These are phyloP conservation scores for Fusarium pseudograminearum DNA, from an alignment of 2,329 filamentous ascomycete species.

Conservation along the genomic window DNA sequence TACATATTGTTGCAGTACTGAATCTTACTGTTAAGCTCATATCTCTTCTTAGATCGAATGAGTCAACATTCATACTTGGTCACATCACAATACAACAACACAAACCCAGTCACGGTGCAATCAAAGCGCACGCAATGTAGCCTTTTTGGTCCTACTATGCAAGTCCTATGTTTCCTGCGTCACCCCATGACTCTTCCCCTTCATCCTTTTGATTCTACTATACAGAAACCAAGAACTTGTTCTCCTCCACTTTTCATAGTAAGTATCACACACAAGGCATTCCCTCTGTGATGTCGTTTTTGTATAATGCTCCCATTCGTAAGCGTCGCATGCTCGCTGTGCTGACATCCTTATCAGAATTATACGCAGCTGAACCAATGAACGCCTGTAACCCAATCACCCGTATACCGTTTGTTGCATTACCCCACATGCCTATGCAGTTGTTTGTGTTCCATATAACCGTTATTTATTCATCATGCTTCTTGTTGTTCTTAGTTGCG, in stretches of 20 bases:
- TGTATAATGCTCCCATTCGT: constrained; percentile 29
- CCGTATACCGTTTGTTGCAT: constrained; percentile 28
- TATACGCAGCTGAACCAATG: constrained; percentile 28
- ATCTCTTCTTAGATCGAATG: too few relatives aligned
- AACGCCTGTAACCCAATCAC: constrained; percentile 36
- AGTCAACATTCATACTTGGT: too few relatives aligned
- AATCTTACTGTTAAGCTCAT: too few relatives aligned
- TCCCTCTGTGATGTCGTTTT: constrained; percentile 23
- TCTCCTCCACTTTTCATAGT: constrained; percentile 10
- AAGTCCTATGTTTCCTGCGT: constrained; percentile 26
- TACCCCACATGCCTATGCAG: constrained; percentile 33
- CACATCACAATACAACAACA: not conserved
- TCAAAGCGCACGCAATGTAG: constrained; percentile 17
- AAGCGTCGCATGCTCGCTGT: constrained; percentile 36
- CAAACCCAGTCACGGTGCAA: not conserved
- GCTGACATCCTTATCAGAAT: constrained; percentile 20
- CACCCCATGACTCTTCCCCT: not conserved
- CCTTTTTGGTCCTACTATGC: constrained; percentile 31
- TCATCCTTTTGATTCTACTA: constrained; percentile 41
- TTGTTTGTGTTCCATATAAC: constrained; percentile 36
- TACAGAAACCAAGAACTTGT: constrained; percentile 37
- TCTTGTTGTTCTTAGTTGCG: constrained; percentile 29
- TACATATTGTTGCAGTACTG: too few relatives aligned
- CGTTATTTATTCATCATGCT: constrained; percentile 33
- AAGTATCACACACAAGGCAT: constrained; percentile 25